These are phyloP conservation scores for Malus domestica DNA, from an alignment of 306 rosid species.

Conservation along the genomic window DNA sequence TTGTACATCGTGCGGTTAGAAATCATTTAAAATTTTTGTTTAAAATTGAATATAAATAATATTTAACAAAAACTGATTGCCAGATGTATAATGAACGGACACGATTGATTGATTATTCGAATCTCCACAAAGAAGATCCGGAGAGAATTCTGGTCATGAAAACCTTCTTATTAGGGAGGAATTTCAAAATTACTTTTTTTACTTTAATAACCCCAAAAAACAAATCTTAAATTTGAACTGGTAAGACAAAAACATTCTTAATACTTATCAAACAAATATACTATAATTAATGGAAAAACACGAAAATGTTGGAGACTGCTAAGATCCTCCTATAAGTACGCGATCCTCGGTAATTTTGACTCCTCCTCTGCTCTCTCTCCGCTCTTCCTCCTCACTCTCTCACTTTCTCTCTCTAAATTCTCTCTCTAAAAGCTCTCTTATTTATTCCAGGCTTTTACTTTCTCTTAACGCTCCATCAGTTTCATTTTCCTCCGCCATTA, in stretches of 20 bases:
- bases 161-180: neutral
- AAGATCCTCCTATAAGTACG: slow-evolving; percentile 24
- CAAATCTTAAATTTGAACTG: no score
- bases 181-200: neutral
- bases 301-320: neutral
- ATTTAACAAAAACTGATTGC: no score
- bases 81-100: rapidly evolving
- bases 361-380: neutral
- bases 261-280: neutral
- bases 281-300: neutral
- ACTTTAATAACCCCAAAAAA: neutral
- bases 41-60: no score
- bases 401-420: no score
- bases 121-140: no score
- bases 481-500: neutral
- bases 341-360: slow-evolving; percentile 9
- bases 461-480: neutral
- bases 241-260: neutral
- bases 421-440: neutral
- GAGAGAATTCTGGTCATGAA: no score
- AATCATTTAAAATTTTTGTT: no score
- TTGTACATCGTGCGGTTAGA: no score
- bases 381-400: neutral
- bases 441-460: neutral
- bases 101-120: no score